phyloP scores from a whole-genome alignment of 2,329 filamentous ascomycete genomes.

The Nannizziopsis arthrosporioides region DNA sequence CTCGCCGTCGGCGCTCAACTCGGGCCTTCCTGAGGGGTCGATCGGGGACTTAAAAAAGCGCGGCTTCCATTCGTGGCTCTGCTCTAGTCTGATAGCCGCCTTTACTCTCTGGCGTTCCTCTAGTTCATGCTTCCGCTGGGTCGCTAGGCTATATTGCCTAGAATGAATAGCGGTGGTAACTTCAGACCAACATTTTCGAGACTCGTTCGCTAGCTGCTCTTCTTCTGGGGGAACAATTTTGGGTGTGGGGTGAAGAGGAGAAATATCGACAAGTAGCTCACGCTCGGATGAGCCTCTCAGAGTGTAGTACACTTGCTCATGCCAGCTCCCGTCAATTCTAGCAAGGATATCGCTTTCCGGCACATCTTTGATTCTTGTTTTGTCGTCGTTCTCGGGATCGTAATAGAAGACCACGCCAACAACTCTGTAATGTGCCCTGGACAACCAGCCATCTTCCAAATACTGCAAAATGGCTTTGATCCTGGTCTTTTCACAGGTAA shows the following conservation, averaged over 20 bases:
- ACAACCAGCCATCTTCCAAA: slow-evolving; percentile 87
- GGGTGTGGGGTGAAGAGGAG: slow-evolving; percentile 64
- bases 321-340: slow-evolving; percentile 77
- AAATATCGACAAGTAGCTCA: slow-evolving; percentile 74
- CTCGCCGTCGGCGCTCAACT: slow-evolving; percentile 52
- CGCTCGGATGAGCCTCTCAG: slow-evolving; percentile 37
- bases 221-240: slow-evolving; percentile 70
- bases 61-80: slow-evolving; percentile 64
- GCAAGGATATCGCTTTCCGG: slow-evolving; percentile 73
- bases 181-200: slow-evolving; percentile 70
- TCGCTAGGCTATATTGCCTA: slow-evolving; percentile 77
- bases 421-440: slow-evolving; percentile 80
- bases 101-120: slow-evolving; percentile 82
- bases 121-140: slow-evolving; percentile 75
- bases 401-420: slow-evolving; percentile 86
- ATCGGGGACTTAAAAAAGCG: slow-evolving; percentile 65
- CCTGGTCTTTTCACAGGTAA: slow-evolving; percentile 80
- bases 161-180: slow-evolving; percentile 76
- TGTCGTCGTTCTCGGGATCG: slow-evolving; percentile 73
- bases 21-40: slow-evolving; percentile 49
- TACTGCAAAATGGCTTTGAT: slow-evolving; percentile 90
- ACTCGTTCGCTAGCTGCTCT: slow-evolving; percentile 78
- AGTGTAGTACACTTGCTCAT: slow-evolving; percentile 55
- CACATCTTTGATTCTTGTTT: slow-evolving; percentile 70
- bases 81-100: slow-evolving; percentile 64